Percentiles rank a stretch among this genome's conserved stretches.
Conservation (phyloP, 495 filamentous ascomycete genomes). For the Penicillium herquei region DNA sequence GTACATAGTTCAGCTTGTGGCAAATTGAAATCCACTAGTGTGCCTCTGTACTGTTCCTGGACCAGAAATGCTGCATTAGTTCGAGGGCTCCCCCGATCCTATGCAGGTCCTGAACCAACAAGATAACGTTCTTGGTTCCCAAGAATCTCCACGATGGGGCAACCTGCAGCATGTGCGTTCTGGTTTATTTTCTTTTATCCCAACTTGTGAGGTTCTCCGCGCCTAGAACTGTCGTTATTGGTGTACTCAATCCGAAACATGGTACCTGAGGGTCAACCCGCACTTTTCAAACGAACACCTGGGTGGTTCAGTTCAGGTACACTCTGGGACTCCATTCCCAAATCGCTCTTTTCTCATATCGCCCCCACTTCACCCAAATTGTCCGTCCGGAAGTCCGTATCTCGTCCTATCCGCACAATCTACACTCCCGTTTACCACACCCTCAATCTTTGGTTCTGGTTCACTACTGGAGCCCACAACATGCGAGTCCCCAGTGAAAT, state of each 20-base stretch:
- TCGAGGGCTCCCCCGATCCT: constrained; percentile 5
- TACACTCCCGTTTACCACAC: too few species aligned
- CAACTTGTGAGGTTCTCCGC: not conserved
- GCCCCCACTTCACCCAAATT: not conserved
- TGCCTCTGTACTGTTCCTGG: not conserved
- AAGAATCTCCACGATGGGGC: constrained; percentile 1
- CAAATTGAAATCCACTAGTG: not conserved
- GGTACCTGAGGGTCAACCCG: constrained; percentile 2
- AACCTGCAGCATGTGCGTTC: not conserved
- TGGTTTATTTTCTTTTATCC: not conserved
- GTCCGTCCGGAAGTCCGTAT: constrained; percentile 6
- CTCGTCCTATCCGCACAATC: not conserved
- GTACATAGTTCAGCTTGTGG: not conserved
- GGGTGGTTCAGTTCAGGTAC: constrained; percentile 8
- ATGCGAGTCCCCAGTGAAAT: constrained; percentile 1
- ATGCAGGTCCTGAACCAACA: constrained; percentile 3
- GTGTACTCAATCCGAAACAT: not conserved
- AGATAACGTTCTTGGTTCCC: not conserved
- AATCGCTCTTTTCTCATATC: not conserved
- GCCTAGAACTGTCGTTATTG: not conserved
- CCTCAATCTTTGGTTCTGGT: constrained; percentile 1
- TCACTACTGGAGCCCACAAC: constrained; percentile 1
- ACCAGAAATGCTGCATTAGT: constrained; percentile 10
- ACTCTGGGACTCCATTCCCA: not conserved
- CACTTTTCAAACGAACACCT: constrained; percentile 11